phyloP scores from a whole-genome alignment of 2,329 filamentous ascomycete species.

The Botrytis fragariae region DNA sequence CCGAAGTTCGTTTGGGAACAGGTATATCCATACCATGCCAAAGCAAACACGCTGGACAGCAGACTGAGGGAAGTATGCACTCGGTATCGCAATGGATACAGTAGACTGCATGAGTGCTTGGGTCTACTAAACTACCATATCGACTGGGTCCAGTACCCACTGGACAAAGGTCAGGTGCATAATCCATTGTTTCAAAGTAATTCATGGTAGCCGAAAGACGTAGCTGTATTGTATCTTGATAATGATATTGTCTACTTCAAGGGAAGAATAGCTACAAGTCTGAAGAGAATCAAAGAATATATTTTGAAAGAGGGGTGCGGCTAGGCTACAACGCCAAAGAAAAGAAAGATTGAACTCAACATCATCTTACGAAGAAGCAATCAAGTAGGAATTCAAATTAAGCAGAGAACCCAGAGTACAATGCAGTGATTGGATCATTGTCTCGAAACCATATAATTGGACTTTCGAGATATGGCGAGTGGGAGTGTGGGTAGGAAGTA shows the following conservation, averaged over 20 bases:
- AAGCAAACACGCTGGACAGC: not conserved
- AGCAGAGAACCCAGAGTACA: accelerated
- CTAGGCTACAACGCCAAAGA: not conserved
- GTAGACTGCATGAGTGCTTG: not conserved
- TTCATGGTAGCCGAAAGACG: not conserved
- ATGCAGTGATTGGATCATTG: not conserved
- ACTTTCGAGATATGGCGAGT: too few species aligned
- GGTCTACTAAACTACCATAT: not conserved
- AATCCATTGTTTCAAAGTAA: not conserved
- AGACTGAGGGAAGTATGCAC: not conserved
- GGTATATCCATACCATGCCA: not conserved
- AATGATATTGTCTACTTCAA: not conserved
- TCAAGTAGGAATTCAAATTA: not conserved
- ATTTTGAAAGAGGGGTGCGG: not conserved
- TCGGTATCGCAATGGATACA: not conserved
- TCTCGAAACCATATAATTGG: too few species aligned
- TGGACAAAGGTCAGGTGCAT: not conserved
- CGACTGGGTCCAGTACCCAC: not conserved
- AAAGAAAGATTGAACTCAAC: not conserved
- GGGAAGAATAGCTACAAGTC: not conserved
- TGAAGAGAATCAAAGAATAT: not conserved
- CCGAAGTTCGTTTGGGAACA: not conserved
- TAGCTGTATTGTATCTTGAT: not conserved
- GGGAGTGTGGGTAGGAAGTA: not conserved
- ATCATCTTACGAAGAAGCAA: not conserved